Base-by-base conservation (phyloP, 192 early-diverging fungal species). In the Umbelopsis ramanniana region DNA sequence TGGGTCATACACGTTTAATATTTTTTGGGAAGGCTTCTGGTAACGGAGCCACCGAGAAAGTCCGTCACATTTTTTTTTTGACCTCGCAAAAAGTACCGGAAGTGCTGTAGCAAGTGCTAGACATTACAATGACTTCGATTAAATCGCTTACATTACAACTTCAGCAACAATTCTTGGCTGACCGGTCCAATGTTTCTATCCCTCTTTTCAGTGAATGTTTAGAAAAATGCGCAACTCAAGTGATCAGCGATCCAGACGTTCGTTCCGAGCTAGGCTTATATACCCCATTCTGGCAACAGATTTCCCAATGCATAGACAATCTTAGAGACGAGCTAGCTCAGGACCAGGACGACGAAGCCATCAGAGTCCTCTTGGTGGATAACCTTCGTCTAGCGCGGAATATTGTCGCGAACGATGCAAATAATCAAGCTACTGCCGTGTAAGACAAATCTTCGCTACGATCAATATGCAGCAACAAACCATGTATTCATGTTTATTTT, bases 371-470 rank as follows among this genome's bases (percentile, higher is more conserved):
- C 11, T 19, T 37, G 11, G 33, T 63, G 11, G 33, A 29, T 63
- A 37, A 19, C 6, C 29, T 63, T 37, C 26, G 57, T 17, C 26
- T 70, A 26, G 38, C 26, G 9, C 69, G 69, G 24, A 70, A 70
- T 33, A 48, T 70, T 17, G 48, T 52, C 21, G 69, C 69, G 2
- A 70, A 70, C 24, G 69, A 53, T 23, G 15, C 50, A 15, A 48
- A 37, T 12, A 70, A 70, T 33, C 69, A 70, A 70, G 69, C 48
- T 52, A 24, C 15, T n/a, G 69, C 69, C 10, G 37, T 52, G 69
- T 70, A 70, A 38, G 69, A 38, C 6, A 4, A 12, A 6, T 0
- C 6, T 43, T 43, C 11, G 6, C 8, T 43, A 26, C 46, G 46
- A 29, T 3, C 23, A 6, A 6, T 68, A 26, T 46, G 33, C 22